A percentile compares a stretch with the other conserved stretches of the same genome.
Evolutionary conservation across 805 yeast genomes (phyloP).

Genomic region (Saturnispora kantuleensis): DNA sequence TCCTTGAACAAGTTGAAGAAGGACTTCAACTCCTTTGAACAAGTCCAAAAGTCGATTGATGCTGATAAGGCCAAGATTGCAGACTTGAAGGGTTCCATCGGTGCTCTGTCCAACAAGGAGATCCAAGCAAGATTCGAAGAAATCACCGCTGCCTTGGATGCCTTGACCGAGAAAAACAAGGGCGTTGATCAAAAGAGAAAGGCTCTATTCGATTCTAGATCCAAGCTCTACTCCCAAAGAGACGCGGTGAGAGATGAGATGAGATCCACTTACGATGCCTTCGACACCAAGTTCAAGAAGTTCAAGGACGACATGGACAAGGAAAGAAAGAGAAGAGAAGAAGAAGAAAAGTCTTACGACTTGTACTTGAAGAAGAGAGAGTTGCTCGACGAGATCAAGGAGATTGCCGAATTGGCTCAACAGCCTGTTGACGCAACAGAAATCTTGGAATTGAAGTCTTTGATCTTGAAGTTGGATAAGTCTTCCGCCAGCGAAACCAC

Average conservation of each 20-base stretch:
- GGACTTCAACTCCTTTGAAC: constrained; percentile 64
- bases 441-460: constrained; percentile 62
- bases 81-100: constrained; percentile 61
- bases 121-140: constrained; percentile 59
- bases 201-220: constrained; percentile 52
- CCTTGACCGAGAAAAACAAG: constrained; percentile 50
- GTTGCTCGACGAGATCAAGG: constrained; percentile 51
- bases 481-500: constrained; percentile 9
- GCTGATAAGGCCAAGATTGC: constrained; percentile 65
- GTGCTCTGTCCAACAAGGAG: constrained; percentile 48
- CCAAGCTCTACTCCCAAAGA: constrained; percentile 54
- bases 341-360: constrained; percentile 47
- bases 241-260: constrained; percentile 60
- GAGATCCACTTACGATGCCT: constrained; percentile 60
- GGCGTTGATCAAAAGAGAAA: constrained; percentile 57
- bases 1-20: constrained; percentile 70
- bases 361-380: constrained; percentile 44
- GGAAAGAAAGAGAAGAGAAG: constrained; percentile 59
- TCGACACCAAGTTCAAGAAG: constrained; percentile 63
- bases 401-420: constrained; percentile 57
- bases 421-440: constrained; percentile 79
- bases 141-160: constrained; percentile 60
- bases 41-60: constrained; percentile 71
- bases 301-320: constrained; percentile 60
- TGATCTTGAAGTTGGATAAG: constrained; percentile 66